Conservation (phyloP, 441 rosid genomes). For the Croton laevigatus region DNA sequence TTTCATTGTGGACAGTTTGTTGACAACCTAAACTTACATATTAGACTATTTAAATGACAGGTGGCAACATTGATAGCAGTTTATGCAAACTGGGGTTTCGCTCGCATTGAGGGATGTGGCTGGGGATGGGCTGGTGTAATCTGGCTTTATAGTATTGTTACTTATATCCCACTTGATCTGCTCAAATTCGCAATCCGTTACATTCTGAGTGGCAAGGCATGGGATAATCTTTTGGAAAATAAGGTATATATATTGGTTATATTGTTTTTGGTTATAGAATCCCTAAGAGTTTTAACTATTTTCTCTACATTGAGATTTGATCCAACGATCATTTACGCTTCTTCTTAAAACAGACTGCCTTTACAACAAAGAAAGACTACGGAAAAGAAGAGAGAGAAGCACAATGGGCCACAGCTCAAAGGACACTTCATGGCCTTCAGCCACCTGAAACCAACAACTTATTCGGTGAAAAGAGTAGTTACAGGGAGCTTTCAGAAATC, state of each 20-base stretch:
- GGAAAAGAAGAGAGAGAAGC: conserved; percentile 96
- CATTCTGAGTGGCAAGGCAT: conserved; percentile 71
- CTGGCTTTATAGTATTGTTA: conserved; percentile 66
- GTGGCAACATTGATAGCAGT: conserved; percentile 74
- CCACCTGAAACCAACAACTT: conserved; percentile 51
- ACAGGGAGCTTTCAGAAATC: conserved; percentile 78
- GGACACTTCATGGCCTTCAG: conserved; percentile 92
- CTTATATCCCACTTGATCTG: conserved; percentile 75
- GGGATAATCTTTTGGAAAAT: conserved; percentile 82
- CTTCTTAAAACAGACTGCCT: conserved; percentile 59
- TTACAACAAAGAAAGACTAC: conserved; percentile 90
- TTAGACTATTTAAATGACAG: conserved; percentile 39
- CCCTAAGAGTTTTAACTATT: background rate
- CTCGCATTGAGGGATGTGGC: conserved; percentile 61
- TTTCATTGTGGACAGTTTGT: too few relatives aligned
- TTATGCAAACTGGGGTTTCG: conserved; percentile 83
- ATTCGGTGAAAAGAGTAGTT: conserved; percentile 59
- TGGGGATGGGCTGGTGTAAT: conserved; percentile 98
- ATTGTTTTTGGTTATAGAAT: background rate
- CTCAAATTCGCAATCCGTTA: conserved; percentile 75
- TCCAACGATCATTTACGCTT: background rate
- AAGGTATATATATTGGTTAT: conserved; percentile 40
- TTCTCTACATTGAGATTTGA: background rate
- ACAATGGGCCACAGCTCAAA: conserved; percentile 91
- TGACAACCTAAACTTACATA: too few relatives aligned